phyloP scores from a whole-genome alignment of 2,329 filamentous ascomycete genomes.

The Lachnellula occidentalis region DNA sequence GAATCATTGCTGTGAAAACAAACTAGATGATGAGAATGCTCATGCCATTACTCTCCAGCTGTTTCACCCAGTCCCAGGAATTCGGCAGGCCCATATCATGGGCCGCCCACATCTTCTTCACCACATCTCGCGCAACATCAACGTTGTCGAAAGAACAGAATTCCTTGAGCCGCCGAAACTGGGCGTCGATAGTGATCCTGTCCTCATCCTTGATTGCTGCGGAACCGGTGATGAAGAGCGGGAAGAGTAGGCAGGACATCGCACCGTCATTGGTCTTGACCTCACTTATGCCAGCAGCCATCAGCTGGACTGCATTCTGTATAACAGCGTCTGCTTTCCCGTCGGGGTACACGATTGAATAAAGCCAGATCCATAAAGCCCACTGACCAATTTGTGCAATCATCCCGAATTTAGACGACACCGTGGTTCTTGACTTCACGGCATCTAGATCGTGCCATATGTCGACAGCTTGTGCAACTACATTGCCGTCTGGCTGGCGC shows the following conservation, averaged over 20 bases:
- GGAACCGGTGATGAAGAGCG: conserved; percentile 19
- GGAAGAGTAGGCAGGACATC: conserved; percentile 21
- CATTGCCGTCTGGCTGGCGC: background rate
- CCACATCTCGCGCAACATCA: conserved; percentile 9
- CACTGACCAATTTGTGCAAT: conserved; percentile 13
- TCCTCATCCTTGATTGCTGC: conserved; percentile 12
- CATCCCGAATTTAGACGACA: conserved; percentile 5
- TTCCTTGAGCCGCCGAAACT: conserved; percentile 14
- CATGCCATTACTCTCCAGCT: conserved; percentile 10
- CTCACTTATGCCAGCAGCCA: conserved; percentile 8
- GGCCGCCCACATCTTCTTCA: conserved; percentile 18
- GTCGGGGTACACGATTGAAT: conserved; percentile 16
- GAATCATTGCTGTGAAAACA: background rate
- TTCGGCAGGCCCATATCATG: conserved; percentile 8
- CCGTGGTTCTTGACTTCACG: conserved; percentile 7
- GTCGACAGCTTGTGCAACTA: conserved; percentile 6
- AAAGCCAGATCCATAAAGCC: conserved; percentile 21
- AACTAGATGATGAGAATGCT: conserved; percentile 18
- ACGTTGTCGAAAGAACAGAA: conserved; percentile 23
- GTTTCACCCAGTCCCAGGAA: conserved; percentile 21
- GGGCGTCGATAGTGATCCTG: conserved; percentile 1
- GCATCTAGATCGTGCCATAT: conserved; percentile 18
- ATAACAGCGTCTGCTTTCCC: conserved; percentile 5
- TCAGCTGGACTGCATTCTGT: conserved; percentile 8
- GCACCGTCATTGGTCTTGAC: conserved; percentile 14